These are phyloP conservation scores for Trametes gibbosa DNA, from an alignment of 768 basidiomycete species.

Conservation along the genomic window DNA sequence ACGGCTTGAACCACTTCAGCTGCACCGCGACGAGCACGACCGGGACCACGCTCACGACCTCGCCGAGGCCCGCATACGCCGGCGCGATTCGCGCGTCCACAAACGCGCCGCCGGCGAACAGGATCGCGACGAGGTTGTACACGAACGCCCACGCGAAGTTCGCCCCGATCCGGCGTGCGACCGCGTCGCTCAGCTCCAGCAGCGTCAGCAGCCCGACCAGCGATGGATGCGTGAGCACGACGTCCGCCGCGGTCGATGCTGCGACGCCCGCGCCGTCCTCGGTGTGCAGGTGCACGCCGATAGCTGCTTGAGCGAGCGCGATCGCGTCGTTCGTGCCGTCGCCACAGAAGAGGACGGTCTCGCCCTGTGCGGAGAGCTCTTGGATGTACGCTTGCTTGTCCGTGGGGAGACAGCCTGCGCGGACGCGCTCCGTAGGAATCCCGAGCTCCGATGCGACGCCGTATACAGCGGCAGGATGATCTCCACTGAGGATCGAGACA, in stretches of 20 bases:
- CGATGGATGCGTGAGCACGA: slow-evolving; percentile 39
- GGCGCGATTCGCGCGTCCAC: slow-evolving; percentile 38
- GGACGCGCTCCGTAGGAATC: slow-evolving; percentile 35
- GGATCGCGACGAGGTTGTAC: slow-evolving; percentile 45
- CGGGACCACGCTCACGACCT: slow-evolving; percentile 42
- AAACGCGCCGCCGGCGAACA: slow-evolving; percentile 51
- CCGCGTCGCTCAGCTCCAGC: slow-evolving; percentile 35
- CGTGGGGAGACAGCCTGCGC: slow-evolving; percentile 44
- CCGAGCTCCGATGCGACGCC: slow-evolving; percentile 40
- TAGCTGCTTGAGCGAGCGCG: slow-evolving; percentile 50
- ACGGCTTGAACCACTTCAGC: slow-evolving; percentile 28
- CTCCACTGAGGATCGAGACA: slow-evolving; percentile 50
- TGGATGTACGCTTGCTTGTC: slow-evolving; percentile 41
- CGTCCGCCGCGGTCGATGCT: slow-evolving; percentile 43
- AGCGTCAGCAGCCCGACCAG: slow-evolving; percentile 37
- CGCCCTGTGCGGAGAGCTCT: slow-evolving; percentile 25
- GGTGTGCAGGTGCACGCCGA: slow-evolving; percentile 37
- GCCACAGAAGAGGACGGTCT: slow-evolving; percentile 42
- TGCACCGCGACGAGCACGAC: slow-evolving; percentile 38
- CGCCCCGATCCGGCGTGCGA: slow-evolving; percentile 34
- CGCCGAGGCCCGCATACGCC: slow-evolving; percentile 43
- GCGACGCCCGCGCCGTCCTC: slow-evolving; percentile 39
- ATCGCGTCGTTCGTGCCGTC: slow-evolving; percentile 55
- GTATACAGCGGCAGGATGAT: slow-evolving; percentile 42
- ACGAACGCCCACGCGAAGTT: slow-evolving; percentile 39